phyloP scores from a whole-genome alignment of 2,329 filamentous ascomycete species.

The Pseudocercospora cruenta region DNA sequence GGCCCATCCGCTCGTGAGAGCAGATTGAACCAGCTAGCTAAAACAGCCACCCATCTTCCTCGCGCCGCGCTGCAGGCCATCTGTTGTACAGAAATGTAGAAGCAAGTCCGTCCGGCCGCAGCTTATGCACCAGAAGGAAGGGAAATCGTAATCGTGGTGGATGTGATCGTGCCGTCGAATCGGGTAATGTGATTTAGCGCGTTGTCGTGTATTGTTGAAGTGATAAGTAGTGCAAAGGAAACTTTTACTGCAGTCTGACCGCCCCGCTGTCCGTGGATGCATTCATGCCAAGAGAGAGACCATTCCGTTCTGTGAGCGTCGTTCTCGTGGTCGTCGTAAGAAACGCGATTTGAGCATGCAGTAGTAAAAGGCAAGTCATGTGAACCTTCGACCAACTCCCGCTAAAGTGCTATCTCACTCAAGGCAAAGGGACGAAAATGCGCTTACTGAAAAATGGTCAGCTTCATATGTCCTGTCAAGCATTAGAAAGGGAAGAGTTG shows the following conservation, averaged over 20 bases:
- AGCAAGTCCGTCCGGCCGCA: slow-evolving; percentile 18
- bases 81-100: slow-evolving; percentile 28
- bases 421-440: slow-evolving; percentile 43
- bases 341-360: slow-evolving; percentile 32
- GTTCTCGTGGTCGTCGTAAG: slow-evolving; percentile 34
- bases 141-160: slow-evolving; percentile 8
- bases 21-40: slow-evolving; percentile 19
- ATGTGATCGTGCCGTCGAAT: slow-evolving; percentile 13
- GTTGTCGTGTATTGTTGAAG: slow-evolving; percentile 19
- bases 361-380: slow-evolving; percentile 34
- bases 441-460: slow-evolving; percentile 37
- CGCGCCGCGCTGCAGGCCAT: slow-evolving; percentile 27
- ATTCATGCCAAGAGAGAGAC: slow-evolving; percentile 32
- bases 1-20: slow-evolving; percentile 22
- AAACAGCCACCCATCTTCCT: slow-evolving; percentile 21
- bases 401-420: slow-evolving; percentile 47
- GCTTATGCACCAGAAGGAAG: slow-evolving; percentile 25
- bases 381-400: slow-evolving; percentile 42
- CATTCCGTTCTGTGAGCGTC: slow-evolving; percentile 30
- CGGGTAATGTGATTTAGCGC: slow-evolving; percentile 15
- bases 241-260: slow-evolving; percentile 31
- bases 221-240: slow-evolving; percentile 17
- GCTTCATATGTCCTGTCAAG: slow-evolving; percentile 2
- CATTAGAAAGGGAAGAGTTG: not conserved
- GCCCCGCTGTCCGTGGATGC: slow-evolving; percentile 27